Evolutionary conservation across 2,329 filamentous ascomycete species (phyloP).

Genomic region (Diaporthe batatas): DNA sequence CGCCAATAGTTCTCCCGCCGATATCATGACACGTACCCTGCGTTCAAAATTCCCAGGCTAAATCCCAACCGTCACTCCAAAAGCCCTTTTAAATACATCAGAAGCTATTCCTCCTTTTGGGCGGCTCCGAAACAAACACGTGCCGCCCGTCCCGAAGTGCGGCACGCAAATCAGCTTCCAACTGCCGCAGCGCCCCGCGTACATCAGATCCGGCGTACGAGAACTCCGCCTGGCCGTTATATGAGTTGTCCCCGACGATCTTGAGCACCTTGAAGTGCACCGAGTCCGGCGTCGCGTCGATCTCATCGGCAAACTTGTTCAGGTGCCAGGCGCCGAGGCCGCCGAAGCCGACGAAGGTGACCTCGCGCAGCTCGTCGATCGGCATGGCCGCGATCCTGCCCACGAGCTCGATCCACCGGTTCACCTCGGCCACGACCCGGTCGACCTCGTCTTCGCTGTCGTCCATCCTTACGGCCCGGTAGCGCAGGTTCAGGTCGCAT

Average conservation of each 20-base stretch:
- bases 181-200: background rate
- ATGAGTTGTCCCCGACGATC: background rate
- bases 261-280: slow-evolving; percentile 25
- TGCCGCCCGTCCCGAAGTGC: slow-evolving; percentile 28
- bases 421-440: background rate
- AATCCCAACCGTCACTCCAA: background rate
- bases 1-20: background rate
- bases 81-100: background rate
- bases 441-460: background rate
- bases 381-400: slow-evolving; percentile 11
- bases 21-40: background rate
- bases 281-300: background rate
- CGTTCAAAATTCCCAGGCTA: background rate
- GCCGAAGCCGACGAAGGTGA: slow-evolving; percentile 22
- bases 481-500: slow-evolving; percentile 12
- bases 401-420: background rate
- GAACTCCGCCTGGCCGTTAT: slow-evolving; percentile 6
- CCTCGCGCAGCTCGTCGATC: slow-evolving; percentile 14
- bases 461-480: background rate
- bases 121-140: background rate
- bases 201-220: slow-evolving; percentile 9
- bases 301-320: background rate
- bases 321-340: slow-evolving; percentile 23
- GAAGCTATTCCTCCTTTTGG: slow-evolving; percentile 23
- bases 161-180: slow-evolving; percentile 18